Conservation (phyloP, 169 alveolate genomes). For the Cryptosporidium meleagridis region DNA sequence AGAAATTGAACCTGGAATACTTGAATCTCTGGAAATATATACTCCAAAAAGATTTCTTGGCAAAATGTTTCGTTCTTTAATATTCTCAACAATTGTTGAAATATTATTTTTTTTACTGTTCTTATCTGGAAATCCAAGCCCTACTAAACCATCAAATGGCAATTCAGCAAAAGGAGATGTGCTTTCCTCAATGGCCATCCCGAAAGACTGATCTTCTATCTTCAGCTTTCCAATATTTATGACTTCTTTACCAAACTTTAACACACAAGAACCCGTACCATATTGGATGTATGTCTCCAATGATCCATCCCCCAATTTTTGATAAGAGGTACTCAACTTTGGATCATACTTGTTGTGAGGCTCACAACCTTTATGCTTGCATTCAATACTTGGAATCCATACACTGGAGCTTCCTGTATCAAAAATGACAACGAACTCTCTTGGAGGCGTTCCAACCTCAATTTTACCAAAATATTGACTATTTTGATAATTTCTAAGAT, state of each 20-base stretch:
- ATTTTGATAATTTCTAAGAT: slow-evolving; percentile 88
- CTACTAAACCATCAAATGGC: slow-evolving; percentile 94
- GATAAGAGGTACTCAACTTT: slow-evolving; percentile 82
- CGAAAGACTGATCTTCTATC: slow-evolving; percentile 87
- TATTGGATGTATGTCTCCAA: slow-evolving; percentile 79
- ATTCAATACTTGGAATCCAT: slow-evolving; percentile 89
- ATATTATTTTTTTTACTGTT: slow-evolving; percentile 46
- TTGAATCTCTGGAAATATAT: slow-evolving; percentile 83
- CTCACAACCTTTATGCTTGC: slow-evolving; percentile 86
- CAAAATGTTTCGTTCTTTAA: slow-evolving; percentile 83
- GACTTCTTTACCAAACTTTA: slow-evolving; percentile 54
- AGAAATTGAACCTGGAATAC: slow-evolving; percentile 76
- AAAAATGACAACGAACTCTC: slow-evolving; percentile 87
- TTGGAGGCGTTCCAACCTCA: slow-evolving; percentile 89
- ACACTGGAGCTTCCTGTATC: slow-evolving; percentile 91
- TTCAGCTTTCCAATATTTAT: slow-evolving; percentile 59
- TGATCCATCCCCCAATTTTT: slow-evolving; percentile 72
- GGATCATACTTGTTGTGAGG: slow-evolving; percentile 87
- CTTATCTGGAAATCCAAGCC: slow-evolving; percentile 91
- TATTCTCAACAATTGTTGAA: slow-evolving; percentile 82
- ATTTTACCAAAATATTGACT: slow-evolving; percentile 91
- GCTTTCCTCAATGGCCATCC: slow-evolving; percentile 89
- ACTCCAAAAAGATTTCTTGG: slow-evolving; percentile 88
- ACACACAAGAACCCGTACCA: slow-evolving; percentile 85
- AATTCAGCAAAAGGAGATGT: slow-evolving; percentile 88